These are phyloP conservation scores for Euphrasia confusa DNA, from an alignment of 257 asterid species.

Conservation along the genomic window DNA sequence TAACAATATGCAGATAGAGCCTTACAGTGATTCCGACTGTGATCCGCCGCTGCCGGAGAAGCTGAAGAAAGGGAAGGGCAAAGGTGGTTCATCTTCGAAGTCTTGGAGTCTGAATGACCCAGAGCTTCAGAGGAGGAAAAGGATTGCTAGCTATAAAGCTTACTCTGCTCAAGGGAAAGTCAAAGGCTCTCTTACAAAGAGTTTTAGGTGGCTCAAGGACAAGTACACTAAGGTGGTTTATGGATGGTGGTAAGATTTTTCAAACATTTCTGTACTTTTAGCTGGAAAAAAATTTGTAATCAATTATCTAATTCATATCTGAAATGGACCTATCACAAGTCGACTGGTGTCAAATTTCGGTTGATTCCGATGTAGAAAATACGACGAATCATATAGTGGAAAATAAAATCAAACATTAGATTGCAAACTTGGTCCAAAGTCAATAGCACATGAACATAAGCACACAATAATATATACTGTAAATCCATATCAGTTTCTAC, in stretches of 20 bases:
- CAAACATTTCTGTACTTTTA: too few relatives aligned
- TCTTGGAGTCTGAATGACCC: constrained; percentile 41
- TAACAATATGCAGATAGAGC: constrained; percentile 39
- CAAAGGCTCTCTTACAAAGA: constrained; percentile 42
- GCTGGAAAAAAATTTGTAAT: too few relatives aligned
- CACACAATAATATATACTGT: too few relatives aligned
- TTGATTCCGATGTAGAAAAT: too few relatives aligned
- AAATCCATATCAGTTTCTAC: too few relatives aligned
- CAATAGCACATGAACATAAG: too few relatives aligned
- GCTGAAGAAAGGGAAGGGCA: constrained; percentile 37
- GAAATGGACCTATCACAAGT: too few relatives aligned
- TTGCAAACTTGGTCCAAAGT: too few relatives aligned
- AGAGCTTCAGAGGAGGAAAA: constrained; percentile 46
- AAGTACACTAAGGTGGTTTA: constrained; percentile 36
- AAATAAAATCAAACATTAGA: too few relatives aligned
- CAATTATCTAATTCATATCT: too few relatives aligned
- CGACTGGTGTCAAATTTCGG: too few relatives aligned
- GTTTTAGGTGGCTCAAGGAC: constrained; percentile 47
- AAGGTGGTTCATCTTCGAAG: constrained; percentile 24
- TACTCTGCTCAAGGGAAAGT: constrained; percentile 46
- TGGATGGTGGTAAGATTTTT: constrained; percentile 34
- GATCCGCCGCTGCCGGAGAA: constrained; percentile 26
- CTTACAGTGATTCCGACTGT: constrained; percentile 32
- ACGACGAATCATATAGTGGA: too few relatives aligned
- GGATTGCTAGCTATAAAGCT: constrained; percentile 45